Base-by-base conservation (phyloP, 2,329 filamentous ascomycete genomes). In the Amesomyces nigricolor region DNA sequence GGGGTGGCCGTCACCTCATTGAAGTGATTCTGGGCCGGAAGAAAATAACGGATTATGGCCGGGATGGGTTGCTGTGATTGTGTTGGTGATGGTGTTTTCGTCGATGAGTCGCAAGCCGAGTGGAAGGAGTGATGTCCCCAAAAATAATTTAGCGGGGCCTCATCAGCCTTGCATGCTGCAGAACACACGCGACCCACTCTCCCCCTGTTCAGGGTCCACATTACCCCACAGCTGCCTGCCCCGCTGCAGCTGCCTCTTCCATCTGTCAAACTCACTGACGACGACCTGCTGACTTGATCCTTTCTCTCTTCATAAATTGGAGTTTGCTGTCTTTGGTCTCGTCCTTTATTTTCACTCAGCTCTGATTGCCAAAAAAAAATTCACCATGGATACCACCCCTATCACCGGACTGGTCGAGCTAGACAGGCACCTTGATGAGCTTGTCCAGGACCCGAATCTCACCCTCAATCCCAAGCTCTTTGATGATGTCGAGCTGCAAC, bases 401-500 rank as follows among this genome's bases (percentile, higher is more conserved):
- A 71, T 83, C 47, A 71, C 73, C 6, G 76, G 79, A 8, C 70
- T 84, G 16, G 72, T 77, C 19, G 79, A 81, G 61, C 73, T 86
- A 19, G 73, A 78, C 47, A 66, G 65, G 19, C 82, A 85, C 64
- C 71, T 86, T 14, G 72, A 77, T 49, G 68, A 75, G 29, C 70
- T 85, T n/a, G 59, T 74, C 16, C 65, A 68, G 26, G 73, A 77
- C 57, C 70, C 76, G 16, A 68, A 70, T 0, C 66, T 73, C 1
- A 65, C 71, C 0, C 69, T 80, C 37, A 68, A 78, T 57, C 68
- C 70, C 10, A 77, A 77, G 61, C 71, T 85, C 2, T 78, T 85
- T 56, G 82, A 85, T 63, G 70, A 81, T 63, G 76, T 85, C 44
- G 77, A 80, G 62, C 74, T 84, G 4, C 80, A 84, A 63, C 70